Evolutionary conservation across 2,329 filamentous ascomycete species (phyloP).

Genomic region (Trichoderma sp.): DNA sequence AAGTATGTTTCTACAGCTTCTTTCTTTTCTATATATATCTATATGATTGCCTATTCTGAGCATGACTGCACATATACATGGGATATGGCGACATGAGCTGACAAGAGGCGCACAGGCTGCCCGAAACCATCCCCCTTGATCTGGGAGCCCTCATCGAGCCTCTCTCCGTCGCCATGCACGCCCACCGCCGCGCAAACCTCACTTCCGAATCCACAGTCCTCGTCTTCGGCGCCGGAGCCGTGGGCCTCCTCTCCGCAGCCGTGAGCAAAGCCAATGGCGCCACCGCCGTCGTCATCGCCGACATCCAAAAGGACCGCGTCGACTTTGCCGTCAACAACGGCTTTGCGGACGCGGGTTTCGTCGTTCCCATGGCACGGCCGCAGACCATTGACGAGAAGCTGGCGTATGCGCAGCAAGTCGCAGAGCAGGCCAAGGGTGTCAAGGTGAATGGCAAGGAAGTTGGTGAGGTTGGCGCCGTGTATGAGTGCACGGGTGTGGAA

Average conservation of each 20-base stretch:
- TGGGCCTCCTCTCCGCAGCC: constrained; percentile 58
- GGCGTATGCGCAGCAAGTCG: constrained; percentile 49
- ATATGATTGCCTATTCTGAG: background rate
- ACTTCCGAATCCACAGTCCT: constrained; percentile 45
- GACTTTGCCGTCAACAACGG: constrained; percentile 55
- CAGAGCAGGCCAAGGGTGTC: constrained; percentile 42
- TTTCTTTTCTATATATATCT: background rate
- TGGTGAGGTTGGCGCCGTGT: constrained; percentile 65
- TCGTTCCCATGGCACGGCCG: constrained; percentile 49
- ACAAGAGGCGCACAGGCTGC: constrained; percentile 42
- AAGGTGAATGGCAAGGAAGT: constrained; percentile 46
- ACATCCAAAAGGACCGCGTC: constrained; percentile 56
- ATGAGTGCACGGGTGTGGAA: constrained; percentile 78
- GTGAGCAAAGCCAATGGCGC: constrained; percentile 52
- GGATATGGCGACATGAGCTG: background rate
- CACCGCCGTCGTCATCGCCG: constrained; percentile 50
- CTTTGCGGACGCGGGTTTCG: constrained; percentile 53
- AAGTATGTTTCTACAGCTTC: constrained; percentile 38
- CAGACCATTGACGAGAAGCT: constrained; percentile 54
- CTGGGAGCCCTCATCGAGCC: constrained; percentile 59
- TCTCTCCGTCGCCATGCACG: constrained; percentile 59
- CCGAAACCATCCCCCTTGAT: constrained; percentile 46
- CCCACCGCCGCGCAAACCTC: constrained; percentile 46
- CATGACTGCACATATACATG: background rate
- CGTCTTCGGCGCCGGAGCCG: constrained; percentile 60